Base-by-base conservation (phyloP, 805 yeast genomes). In the Yamadazyma nakazawae region DNA sequence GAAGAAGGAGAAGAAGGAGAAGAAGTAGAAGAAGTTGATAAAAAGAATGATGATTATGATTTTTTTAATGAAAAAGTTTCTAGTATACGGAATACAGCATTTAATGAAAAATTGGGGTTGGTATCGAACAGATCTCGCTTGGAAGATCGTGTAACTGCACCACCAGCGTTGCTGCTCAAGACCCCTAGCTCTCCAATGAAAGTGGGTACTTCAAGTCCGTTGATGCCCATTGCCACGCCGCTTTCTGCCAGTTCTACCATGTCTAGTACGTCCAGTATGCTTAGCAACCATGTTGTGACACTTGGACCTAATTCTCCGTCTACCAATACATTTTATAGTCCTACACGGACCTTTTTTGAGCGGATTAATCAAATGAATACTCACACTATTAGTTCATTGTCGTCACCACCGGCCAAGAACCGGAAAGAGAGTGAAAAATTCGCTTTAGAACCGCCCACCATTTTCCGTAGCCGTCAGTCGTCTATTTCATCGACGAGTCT, bases 221-320 rank as follows among this genome's bases (percentile, higher is more conserved):
- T 49, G 35, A 47, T 50, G 11, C 41, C 43, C 3, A 40, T 45
- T 8, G 37, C 49, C 21, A 43, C 53, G 7, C 49, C 49, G 19
- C 31, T 42, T 11, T 47, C 58, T 1, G 61, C 64, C 9, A 36
- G 38, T 11, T 62, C 69, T 3, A 68, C 68, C 1, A 39, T 43
- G 11, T 46, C 62, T 12, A 58, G 64, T n/a, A 55, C 54, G 37
- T 53, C 52, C 26, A 56, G 59, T 35, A 53, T 45, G 2, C 40
- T 45, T 36, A 39, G 47, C 31, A n/a, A 35, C 14, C 39, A 39
- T 16, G 17, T 58, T 2, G 65, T 68, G 11, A 63, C 68, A 3
- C 67, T 71, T 30, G 76, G 76, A 6, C 72, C 71, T 17, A 59
- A 62, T 19, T 66, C 73, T 35, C 74, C 74, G 10, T 60, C 62